These are phyloP conservation scores for Coemansia sp. DNA, from an alignment of 192 early-diverging fungal genomes.

Conservation along the genomic window DNA sequence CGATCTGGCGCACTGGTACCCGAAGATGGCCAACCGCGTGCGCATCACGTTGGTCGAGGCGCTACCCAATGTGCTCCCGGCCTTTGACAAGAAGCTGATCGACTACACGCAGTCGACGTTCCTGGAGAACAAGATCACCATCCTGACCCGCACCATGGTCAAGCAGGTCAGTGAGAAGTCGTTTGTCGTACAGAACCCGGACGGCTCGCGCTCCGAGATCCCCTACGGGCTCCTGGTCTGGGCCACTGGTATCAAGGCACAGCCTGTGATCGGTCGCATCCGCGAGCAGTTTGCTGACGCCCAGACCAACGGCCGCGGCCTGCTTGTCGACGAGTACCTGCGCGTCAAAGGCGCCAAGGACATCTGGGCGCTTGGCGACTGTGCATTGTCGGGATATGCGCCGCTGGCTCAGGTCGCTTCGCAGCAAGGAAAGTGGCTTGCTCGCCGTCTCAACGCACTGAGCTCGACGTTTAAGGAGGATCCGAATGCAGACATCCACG, in stretches of 20 bases:
- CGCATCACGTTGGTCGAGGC: constrained; percentile 79
- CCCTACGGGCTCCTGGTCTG: constrained; percentile 75
- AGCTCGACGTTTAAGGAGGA: constrained; percentile 3
- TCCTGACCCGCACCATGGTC: constrained; percentile 70
- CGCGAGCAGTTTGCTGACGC: constrained; percentile 36
- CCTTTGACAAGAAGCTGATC: constrained; percentile 74
- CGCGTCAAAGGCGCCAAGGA: constrained; percentile 69
- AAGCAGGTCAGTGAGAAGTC: constrained; percentile 63
- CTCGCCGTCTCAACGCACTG: constrained; percentile 62
- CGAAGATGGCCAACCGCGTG: constrained; percentile 63
- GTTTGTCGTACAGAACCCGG: constrained; percentile 61
- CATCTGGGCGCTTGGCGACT: constrained; percentile 89
- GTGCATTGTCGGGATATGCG: constrained; percentile 74
- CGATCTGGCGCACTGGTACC: constrained; percentile 75
- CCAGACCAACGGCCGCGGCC: constrained; percentile 56
- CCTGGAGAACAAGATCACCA: constrained; percentile 70
- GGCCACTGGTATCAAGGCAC: constrained; percentile 74
- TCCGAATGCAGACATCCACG: constrained; percentile 20
- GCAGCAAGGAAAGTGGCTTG: constrained; percentile 87
- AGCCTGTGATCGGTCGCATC: constrained; percentile 60
- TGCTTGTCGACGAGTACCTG: constrained; percentile 74
- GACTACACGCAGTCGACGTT: constrained; percentile 78
- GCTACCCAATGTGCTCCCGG: constrained; percentile 72
- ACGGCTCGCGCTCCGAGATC: constrained; percentile 47
- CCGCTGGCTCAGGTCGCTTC: constrained; percentile 89